These are phyloP conservation scores for Xenosphaeropsis pyriputrescens DNA, from an alignment of 2,329 filamentous ascomycete genomes.

Conservation along the genomic window DNA sequence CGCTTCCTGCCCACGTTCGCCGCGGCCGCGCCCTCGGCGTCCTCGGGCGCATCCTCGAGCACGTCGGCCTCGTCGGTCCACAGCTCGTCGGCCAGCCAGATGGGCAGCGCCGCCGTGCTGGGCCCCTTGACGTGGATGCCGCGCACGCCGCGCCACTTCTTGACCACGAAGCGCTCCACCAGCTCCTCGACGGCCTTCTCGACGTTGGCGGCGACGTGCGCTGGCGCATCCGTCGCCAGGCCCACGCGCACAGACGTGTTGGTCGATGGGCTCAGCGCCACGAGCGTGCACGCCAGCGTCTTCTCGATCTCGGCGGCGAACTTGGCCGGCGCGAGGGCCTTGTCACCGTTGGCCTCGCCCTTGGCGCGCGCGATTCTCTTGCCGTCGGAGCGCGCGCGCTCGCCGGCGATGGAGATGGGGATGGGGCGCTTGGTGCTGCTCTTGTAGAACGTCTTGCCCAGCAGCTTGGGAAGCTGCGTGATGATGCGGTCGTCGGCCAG, in stretches of 20 bases:
- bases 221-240: conserved; percentile 55
- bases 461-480: conserved; percentile 54
- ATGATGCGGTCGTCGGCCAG: conserved; percentile 81
- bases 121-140: conserved; percentile 83
- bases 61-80: conserved; percentile 73
- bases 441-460: conserved; percentile 93
- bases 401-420: conserved; percentile 56
- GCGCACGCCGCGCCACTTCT: conserved; percentile 78
- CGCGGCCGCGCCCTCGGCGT: conserved; percentile 23
- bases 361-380: conserved; percentile 44
- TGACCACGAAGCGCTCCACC: conserved; percentile 66
- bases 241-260: conserved; percentile 74
- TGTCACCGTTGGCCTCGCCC: conserved; percentile 24
- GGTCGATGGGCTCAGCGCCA: conserved; percentile 64
- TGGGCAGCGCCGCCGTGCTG: conserved; percentile 75
- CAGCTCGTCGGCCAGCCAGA: conserved; percentile 86
- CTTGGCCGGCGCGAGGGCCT: conserved; percentile 26
- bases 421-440: conserved; percentile 71
- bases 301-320: conserved; percentile 72
- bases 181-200: conserved; percentile 54
- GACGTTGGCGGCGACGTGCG: conserved; percentile 71
- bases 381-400: conserved; percentile 43
- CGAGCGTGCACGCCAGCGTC: conserved; percentile 61
- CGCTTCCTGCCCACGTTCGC: conserved; percentile 45
- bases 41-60: conserved; percentile 36